Conservation (phyloP, 306 rosid genomes). For the Vigna hirtella region DNA sequence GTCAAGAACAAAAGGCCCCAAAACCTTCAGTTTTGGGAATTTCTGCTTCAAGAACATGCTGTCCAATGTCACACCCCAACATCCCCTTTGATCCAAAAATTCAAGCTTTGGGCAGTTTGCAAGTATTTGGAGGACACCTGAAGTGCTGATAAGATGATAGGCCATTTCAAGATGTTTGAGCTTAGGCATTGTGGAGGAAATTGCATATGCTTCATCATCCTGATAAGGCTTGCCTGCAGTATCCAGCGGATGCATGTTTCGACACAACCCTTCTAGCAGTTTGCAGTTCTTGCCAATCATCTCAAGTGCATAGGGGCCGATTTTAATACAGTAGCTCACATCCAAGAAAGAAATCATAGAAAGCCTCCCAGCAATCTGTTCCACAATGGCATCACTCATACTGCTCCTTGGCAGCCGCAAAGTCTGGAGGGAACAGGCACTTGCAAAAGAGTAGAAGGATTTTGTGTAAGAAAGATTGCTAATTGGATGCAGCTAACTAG, state of each 20-base stretch:
- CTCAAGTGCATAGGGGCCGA: constrained; percentile 68
- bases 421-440: constrained; percentile 86
- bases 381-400: constrained; percentile 68
- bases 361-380: constrained; percentile 74
- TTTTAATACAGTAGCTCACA: constrained; percentile 90
- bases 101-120: constrained; percentile 76
- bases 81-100: constrained; percentile 86
- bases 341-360: constrained; percentile 84
- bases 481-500: background rate
- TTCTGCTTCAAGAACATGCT: constrained; percentile 59
- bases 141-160: constrained; percentile 73
- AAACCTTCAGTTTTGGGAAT: constrained; percentile 71
- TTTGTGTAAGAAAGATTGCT: constrained; percentile 38
- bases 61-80: constrained; percentile 88
- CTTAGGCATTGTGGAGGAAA: constrained; percentile 94
- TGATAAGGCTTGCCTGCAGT: constrained; percentile 78
- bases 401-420: constrained; percentile 77
- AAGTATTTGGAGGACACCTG: constrained; percentile 68
- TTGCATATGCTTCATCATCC: constrained; percentile 87
- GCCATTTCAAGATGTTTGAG: constrained; percentile 96
- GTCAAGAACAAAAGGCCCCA: constrained; percentile 84
- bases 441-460: constrained; percentile 61
- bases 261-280: constrained; percentile 68
- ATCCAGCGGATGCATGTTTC: constrained; percentile 93
- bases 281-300: constrained; percentile 90